These are phyloP conservation scores for Marsdenia floribunda DNA, from an alignment of 257 asterid genomes.

Conservation along the genomic window DNA sequence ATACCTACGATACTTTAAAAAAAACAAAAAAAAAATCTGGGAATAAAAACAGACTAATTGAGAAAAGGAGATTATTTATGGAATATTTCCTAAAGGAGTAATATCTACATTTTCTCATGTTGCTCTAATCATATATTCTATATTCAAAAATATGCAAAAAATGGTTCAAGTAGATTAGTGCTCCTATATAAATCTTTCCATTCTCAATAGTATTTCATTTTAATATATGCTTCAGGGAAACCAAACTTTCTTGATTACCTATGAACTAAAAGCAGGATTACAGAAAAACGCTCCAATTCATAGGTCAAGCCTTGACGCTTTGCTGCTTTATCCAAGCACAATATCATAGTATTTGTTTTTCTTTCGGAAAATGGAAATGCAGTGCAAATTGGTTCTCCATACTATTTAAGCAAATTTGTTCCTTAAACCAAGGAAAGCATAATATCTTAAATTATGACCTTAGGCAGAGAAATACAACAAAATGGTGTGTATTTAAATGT, in stretches of 20 bases:
- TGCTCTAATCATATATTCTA: neutral
- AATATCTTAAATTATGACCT: neutral
- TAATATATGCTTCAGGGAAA: neutral
- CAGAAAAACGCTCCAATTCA: neutral
- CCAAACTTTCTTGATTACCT: neutral
- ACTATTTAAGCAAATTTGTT: neutral
- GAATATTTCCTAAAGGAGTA: neutral
- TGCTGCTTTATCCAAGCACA: neutral
- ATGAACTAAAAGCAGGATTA: neutral
- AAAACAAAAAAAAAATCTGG: neutral
- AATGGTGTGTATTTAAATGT: neutral
- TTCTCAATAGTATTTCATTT: neutral
- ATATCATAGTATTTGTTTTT: neutral
- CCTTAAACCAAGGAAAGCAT: neutral
- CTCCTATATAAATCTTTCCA: neutral
- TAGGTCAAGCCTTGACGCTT: neutral
- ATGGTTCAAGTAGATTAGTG: neutral
- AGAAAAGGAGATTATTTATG: neutral
- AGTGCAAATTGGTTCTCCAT: neutral
- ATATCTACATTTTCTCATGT: neutral
- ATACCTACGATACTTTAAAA: neutral
- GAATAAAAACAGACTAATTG: neutral
- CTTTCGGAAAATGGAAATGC: neutral
- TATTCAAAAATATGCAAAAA: neutral
- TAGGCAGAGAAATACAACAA: slow-evolving; percentile 3